Percentiles rank a stretch among this genome's conserved stretches.
Evolutionary conservation across 495 filamentous ascomycete genomes (phyloP).

Genomic region (Aspergillus sparsus): DNA sequence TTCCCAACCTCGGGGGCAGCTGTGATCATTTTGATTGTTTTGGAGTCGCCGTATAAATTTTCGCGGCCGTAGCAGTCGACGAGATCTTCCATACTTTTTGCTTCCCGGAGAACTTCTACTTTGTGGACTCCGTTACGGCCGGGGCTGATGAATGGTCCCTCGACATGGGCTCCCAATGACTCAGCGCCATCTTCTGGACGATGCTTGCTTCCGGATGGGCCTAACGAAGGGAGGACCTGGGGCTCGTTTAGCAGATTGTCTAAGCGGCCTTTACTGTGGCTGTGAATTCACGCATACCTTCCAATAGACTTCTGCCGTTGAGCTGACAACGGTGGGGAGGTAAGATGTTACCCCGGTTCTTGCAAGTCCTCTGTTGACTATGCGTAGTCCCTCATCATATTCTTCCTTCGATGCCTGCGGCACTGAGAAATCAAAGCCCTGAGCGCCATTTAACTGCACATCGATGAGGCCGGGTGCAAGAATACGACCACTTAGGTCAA

Average conservation of each 20-base stretch:
- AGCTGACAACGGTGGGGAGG: conserved; percentile 72
- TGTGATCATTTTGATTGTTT: conserved; percentile 72
- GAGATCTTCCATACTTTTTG: conserved; percentile 56
- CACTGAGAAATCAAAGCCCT: conserved; percentile 83
- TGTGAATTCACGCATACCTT: conserved; percentile 32
- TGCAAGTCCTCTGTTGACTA: conserved; percentile 67
- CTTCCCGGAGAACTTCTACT: conserved; percentile 57
- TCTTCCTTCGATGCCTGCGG: conserved; percentile 59
- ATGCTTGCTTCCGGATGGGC: conserved; percentile 56
- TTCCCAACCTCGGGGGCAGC: conserved; percentile 73
- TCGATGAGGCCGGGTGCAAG: conserved; percentile 82
- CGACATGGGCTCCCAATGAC: conserved; percentile 79
- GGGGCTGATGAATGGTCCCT: conserved; percentile 79
- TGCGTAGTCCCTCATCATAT: conserved; percentile 66
- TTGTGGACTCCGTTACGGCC: conserved; percentile 75
- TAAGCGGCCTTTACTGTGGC: neutral
- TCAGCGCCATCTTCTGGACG: conserved; percentile 65
- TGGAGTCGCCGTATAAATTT: conserved; percentile 49
- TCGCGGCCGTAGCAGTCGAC: conserved; percentile 66
- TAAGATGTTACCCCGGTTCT: conserved; percentile 82
- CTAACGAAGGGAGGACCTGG: conserved; percentile 70
- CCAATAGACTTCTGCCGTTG: conserved; percentile 68
- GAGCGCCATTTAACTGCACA: conserved; percentile 81
- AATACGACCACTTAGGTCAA: conserved; percentile 78
- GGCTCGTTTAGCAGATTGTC: conserved; percentile 1